Conservation (phyloP, 495 filamentous ascomycete species). For the Penicillium egyptiacum region DNA sequence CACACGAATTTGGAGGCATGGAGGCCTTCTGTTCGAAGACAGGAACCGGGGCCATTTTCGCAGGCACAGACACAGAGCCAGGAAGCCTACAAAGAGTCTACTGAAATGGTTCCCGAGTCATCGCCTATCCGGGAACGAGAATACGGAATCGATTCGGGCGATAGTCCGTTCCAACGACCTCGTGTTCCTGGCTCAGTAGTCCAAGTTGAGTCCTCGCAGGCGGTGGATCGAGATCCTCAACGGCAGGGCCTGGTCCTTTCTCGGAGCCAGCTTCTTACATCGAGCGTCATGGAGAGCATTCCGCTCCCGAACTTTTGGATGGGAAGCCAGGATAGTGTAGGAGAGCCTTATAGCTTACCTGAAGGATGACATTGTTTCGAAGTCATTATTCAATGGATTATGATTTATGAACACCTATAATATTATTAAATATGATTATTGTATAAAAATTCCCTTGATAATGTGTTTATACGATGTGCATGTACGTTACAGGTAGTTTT, state of each 20-base stretch:
- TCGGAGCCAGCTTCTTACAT: constrained; percentile 43
- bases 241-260: constrained; percentile 29
- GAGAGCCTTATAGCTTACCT: constrained; percentile 41
- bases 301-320: constrained; percentile 43
- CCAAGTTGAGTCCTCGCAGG: constrained; percentile 49
- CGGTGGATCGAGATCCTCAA: constrained; percentile 32
- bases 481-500: background rate
- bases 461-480: background rate
- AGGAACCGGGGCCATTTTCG: constrained; percentile 13
- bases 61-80: constrained; percentile 31
- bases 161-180: constrained; percentile 23
- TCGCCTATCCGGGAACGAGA: constrained; percentile 34
- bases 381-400: constrained; percentile 11
- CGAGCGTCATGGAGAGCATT: constrained; percentile 50
- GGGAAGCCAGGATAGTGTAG: constrained; percentile 47
- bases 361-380: constrained; percentile 17
- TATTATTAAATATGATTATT: background rate
- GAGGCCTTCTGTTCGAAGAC: constrained; percentile 1
- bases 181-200: constrained; percentile 32
- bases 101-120: constrained; percentile 45
- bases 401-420: constrained; percentile 15
- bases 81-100: constrained; percentile 26
- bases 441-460: background rate
- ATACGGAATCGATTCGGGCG: constrained; percentile 9
- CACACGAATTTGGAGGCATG: constrained; percentile 6